Evolutionary conservation across 345 rosid genomes (phyloP), one percentile per base, ranked within the genome.

Genomic region (Geranium brycei): DNA sequence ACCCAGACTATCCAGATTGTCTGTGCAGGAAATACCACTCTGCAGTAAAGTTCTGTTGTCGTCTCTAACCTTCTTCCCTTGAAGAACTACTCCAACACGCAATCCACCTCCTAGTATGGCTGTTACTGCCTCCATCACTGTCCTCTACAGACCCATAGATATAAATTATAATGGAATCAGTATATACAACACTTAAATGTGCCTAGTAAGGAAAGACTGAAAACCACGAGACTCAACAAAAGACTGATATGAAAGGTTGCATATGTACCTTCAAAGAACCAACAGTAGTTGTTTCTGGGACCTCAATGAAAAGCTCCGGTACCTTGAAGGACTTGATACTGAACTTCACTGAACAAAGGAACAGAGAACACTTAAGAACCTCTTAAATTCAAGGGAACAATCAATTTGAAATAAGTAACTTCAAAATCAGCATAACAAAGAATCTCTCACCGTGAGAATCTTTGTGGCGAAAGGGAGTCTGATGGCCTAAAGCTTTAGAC

Each of bases 1-100:
- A 68, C 89, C 95, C 65, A 95, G 76, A 53, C 80, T 68, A 69
- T 81, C 79, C 51, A 81, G 76, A 68, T 82, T 86, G 58, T 87
- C 88, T 68, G 76, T 68, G 28, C 83, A 78, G 35, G 88, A 77
- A 62, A 95, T 77, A 67, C 99, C 97, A 66, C 87, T 75, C 75
- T 91, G 96, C 6, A 68, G 79, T 65, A 95, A 71, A 63, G 93
- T 87, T 70, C 84, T 79, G 70, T 59, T 82, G 72, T 91, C 97
- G 76, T 95, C 97, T 73, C 89, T 79, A 66, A 95, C 80, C 74
- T 88, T 95, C 85, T 87, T 95, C 71, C 99, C 99, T 60, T 81
- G 87, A 64, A 82, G 80, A 70, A 88, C 77, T 31, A 95, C 80
- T 58, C 97, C 97, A 51, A 95, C 84, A 60, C 67, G 87, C 68